A percentile compares a stretch with the other conserved stretches of the same genome.
Evolutionary conservation across 129 eudicot genomes (phyloP).

Genomic region (Logfia minima): DNA sequence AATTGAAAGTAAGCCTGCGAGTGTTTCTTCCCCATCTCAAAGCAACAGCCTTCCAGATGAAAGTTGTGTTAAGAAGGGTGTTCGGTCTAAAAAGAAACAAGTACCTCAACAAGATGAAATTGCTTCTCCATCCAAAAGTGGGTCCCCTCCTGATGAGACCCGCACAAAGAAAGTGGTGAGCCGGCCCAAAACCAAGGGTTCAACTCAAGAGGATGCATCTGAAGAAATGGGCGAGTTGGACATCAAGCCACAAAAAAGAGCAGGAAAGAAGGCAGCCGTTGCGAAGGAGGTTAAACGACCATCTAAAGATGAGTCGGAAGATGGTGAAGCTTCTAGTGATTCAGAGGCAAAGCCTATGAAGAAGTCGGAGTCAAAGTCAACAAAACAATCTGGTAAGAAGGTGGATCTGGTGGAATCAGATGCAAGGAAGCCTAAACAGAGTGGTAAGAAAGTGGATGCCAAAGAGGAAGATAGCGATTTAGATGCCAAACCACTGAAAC

Average conservation of each 20-base stretch:
- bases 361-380: conserved; percentile 35
- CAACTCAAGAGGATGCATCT: conserved; percentile 36
- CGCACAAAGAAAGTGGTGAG: conserved; percentile 28
- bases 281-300: conserved; percentile 32
- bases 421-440: conserved; percentile 37
- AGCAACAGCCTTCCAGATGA: conserved; percentile 48
- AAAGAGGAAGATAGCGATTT: conserved; percentile 47
- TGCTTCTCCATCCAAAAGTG: conserved; percentile 55
- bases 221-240: conserved; percentile 41
- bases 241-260: conserved; percentile 32
- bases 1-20: conserved; percentile 35
- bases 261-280: conserved; percentile 43
- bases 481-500: conserved; percentile 37
- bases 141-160: conserved; percentile 45
- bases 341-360: conserved; percentile 39
- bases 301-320: conserved; percentile 39
- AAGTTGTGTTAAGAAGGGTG: conserved; percentile 35
- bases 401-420: conserved; percentile 37
- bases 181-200: conserved; percentile 34
- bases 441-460: conserved; percentile 46
- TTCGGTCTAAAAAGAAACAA: conserved; percentile 37
- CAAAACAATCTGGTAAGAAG: conserved; percentile 43
- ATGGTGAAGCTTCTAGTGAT: conserved; percentile 39
- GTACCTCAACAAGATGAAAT: conserved; percentile 31
- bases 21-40: conserved; percentile 38